These are phyloP conservation scores for Aspergillus kassunensis DNA, from an alignment of 495 filamentous ascomycete species.

Conservation along the genomic window DNA sequence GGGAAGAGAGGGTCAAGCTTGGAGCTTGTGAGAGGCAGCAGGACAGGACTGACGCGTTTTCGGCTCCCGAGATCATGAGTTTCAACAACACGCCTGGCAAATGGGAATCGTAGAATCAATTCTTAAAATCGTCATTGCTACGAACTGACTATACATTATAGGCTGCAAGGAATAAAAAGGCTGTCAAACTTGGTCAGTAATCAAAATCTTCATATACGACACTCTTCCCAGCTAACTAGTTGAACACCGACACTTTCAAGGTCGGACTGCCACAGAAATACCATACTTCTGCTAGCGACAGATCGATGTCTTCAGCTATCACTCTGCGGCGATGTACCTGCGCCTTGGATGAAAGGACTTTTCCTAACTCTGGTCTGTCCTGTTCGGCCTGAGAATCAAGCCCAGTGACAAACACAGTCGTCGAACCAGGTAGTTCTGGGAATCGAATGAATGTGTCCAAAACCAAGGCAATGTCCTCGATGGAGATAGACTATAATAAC, in stretches of 20 bases:
- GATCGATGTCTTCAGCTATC: slow-evolving; percentile 48
- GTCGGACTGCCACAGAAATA: slow-evolving; percentile 61
- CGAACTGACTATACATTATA: no score
- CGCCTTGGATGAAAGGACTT: slow-evolving; percentile 35
- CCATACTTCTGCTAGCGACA: slow-evolving; percentile 47
- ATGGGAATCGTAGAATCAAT: background rate
- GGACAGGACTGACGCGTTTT: background rate
- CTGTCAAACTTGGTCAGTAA: slow-evolving; percentile 42
- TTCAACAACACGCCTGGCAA: background rate
- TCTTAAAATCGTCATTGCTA: no score
- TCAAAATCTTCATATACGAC: slow-evolving; percentile 68
- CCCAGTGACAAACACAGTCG: slow-evolving; percentile 60
- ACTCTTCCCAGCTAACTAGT: slow-evolving; percentile 61
- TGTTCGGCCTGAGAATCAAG: slow-evolving; percentile 21
- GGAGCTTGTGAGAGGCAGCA: background rate
- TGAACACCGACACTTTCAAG: slow-evolving; percentile 52
- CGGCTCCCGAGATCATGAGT: background rate
- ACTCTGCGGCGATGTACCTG: slow-evolving; percentile 50
- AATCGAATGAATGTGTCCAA: slow-evolving; percentile 51
- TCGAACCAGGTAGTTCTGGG: slow-evolving; percentile 37
- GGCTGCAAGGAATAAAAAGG: no score
- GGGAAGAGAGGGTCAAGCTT: background rate
- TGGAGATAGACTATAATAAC: slow-evolving; percentile 64
- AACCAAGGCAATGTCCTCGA: slow-evolving; percentile 58
- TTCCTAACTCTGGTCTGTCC: slow-evolving; percentile 16